Conservation (phyloP, 2,329 filamentous ascomycete genomes). For the Basipetospora chlamydospora region DNA sequence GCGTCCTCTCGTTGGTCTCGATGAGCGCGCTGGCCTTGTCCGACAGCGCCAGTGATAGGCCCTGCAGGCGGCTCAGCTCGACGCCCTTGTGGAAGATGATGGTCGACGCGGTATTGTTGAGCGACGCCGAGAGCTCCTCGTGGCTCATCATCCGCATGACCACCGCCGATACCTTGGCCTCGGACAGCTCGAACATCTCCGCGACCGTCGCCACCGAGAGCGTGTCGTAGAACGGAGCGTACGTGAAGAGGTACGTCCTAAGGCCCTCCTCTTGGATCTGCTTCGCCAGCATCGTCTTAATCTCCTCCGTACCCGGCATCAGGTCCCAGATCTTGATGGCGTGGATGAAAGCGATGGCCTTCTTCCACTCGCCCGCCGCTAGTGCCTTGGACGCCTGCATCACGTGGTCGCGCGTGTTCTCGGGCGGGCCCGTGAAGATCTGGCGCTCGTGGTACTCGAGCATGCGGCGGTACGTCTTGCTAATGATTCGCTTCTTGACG, state of each 20-base stretch:
- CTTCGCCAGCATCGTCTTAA: constrained; percentile 93
- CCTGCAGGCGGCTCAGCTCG: constrained; percentile 90
- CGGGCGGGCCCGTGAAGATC: constrained; percentile 94
- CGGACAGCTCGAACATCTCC: constrained; percentile 86
- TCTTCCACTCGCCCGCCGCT: constrained; percentile 97
- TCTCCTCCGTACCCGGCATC: constrained; percentile 81
- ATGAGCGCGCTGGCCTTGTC: constrained; percentile 95
- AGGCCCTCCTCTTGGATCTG: constrained; percentile 99
- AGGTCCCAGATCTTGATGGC: constrained; percentile 99
- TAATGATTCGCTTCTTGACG: constrained; percentile 93
- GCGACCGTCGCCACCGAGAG: constrained; percentile 74
- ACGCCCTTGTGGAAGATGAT: constrained; percentile 99
- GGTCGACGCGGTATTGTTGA: constrained; percentile 93
- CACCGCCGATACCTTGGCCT: constrained; percentile 83
- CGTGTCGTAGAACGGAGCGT: constrained; percentile 98
- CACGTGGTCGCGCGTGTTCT: constrained; percentile 97
- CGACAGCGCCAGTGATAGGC: constrained; percentile 79
- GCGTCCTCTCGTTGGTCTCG: constrained; percentile 90
- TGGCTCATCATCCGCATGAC: constrained; percentile 99
- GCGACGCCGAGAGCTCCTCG: constrained; percentile 87
- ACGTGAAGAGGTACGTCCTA: constrained; percentile 96
- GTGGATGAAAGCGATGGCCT: constrained; percentile 83
- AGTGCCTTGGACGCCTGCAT: constrained; percentile 98
- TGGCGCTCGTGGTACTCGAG: constrained; percentile 98
- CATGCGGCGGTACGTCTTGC: constrained; percentile 98